Evolutionary conservation across 441 rosid species (phyloP).

Genomic region (Gossypium davidsonii): DNA sequence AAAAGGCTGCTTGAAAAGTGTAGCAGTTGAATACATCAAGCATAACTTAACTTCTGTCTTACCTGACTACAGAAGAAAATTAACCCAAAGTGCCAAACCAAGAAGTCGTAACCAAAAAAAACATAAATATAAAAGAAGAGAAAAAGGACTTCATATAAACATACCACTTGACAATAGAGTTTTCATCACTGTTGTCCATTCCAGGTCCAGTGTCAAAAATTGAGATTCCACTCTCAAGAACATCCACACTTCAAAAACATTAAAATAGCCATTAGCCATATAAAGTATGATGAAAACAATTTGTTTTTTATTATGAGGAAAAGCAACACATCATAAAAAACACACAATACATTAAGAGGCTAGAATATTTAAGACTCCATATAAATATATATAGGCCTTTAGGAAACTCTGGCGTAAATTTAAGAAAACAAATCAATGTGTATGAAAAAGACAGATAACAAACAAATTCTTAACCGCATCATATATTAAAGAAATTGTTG

Average conservation of each 20-base stretch:
- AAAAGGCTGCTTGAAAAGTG: neutral
- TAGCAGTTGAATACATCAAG: neutral
- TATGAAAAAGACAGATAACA: neutral
- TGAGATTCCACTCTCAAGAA: conserved; percentile 38
- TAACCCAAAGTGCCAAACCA: neutral
- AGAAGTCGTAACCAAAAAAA: neutral
- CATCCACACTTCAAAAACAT: conserved; percentile 43
- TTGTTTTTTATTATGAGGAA: neutral
- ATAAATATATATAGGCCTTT: neutral
- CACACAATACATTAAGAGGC: neutral
- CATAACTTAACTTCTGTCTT: neutral
- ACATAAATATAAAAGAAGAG: neutral
- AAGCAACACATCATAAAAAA: neutral
- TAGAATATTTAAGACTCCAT: neutral
- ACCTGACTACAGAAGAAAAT: neutral
- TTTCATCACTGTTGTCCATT: conserved; percentile 60
- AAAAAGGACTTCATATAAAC: conserved; percentile 2
- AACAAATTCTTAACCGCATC: neutral
- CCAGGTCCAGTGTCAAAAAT: conserved; percentile 73
- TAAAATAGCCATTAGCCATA: neutral
- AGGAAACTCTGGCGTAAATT: neutral
- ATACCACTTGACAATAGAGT: conserved; percentile 60
- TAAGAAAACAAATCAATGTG: neutral
- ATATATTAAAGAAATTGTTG: neutral
- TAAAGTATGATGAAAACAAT: neutral